phyloP scores from a whole-genome alignment of 2,329 filamentous ascomycete species.

The Zymoseptoria ardabiliae region DNA sequence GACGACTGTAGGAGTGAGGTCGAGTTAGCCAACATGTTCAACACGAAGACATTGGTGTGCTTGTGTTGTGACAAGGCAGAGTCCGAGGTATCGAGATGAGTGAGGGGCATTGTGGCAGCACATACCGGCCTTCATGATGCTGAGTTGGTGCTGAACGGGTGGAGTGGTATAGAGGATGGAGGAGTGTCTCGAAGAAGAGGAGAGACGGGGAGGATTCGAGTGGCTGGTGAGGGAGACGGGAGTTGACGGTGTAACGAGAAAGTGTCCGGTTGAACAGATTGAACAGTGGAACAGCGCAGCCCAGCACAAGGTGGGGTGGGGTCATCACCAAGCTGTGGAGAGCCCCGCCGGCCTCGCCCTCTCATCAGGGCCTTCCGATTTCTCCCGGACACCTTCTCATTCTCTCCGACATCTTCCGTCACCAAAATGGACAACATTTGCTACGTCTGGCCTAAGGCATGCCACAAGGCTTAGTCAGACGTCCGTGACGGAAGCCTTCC shows the following conservation, averaged over 20 bases:
- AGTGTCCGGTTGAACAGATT: no score
- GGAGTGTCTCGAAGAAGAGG: background rate
- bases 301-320: no score
- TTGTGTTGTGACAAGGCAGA: background rate
- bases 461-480: no score
- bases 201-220: background rate
- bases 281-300: no score
- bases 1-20: slow-evolving; percentile 49
- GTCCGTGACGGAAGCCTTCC: no score
- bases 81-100: background rate
- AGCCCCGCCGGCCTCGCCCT: no score
- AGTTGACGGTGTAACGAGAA: background rate
- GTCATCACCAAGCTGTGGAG: no score
- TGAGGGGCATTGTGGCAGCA: background rate
- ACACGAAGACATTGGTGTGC: background rate
- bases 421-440: no score
- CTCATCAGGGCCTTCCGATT: background rate
- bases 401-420: background rate
- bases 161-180: background rate
- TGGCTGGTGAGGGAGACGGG: background rate
- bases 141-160: background rate
- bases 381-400: background rate
- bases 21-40: background rate
- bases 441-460: no score
- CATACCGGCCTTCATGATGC: background rate